Conservation (phyloP, 345 rosid genomes). For the Diplotaxis tenuifolia region DNA sequence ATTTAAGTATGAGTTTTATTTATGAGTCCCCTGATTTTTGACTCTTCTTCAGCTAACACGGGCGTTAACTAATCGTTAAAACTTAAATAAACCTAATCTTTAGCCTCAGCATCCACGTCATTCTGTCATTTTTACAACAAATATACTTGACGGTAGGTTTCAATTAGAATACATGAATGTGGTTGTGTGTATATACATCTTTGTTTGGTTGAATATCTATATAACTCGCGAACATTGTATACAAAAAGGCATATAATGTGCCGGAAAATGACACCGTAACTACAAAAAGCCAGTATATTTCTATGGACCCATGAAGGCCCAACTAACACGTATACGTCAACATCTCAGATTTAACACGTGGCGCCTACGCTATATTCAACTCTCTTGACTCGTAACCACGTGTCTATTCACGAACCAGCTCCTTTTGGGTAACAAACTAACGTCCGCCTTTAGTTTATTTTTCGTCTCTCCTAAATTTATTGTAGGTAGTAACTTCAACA, state of each 20-base stretch:
- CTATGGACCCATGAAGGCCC: conserved; percentile 29
- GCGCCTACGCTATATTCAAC: not conserved
- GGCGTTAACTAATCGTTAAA: not conserved
- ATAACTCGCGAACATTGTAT: not conserved
- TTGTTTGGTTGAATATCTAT: not conserved
- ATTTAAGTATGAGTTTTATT: not conserved
- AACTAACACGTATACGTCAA: conserved; percentile 46
- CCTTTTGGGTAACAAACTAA: conserved; percentile 7
- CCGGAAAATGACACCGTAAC: not conserved
- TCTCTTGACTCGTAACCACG: conserved; percentile 36
- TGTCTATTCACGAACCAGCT: conserved; percentile 19
- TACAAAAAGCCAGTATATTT: not conserved
- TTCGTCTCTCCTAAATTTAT: not conserved
- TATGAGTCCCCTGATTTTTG: conserved; percentile 19
- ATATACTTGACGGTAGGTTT: not conserved
- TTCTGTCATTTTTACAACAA: not conserved
- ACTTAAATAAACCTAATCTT: not conserved
- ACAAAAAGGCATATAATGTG: not conserved
- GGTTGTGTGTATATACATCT: not conserved
- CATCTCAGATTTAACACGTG: conserved; percentile 25
- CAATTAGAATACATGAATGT: not conserved
- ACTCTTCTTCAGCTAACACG: conserved; percentile 5
- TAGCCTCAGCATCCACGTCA: not conserved
- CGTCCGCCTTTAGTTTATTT: conserved; percentile 1
- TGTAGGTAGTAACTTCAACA: not conserved